These are phyloP conservation scores for Penicillium sp. DNA, from an alignment of 2,329 filamentous ascomycete genomes.

Conservation along the genomic window DNA sequence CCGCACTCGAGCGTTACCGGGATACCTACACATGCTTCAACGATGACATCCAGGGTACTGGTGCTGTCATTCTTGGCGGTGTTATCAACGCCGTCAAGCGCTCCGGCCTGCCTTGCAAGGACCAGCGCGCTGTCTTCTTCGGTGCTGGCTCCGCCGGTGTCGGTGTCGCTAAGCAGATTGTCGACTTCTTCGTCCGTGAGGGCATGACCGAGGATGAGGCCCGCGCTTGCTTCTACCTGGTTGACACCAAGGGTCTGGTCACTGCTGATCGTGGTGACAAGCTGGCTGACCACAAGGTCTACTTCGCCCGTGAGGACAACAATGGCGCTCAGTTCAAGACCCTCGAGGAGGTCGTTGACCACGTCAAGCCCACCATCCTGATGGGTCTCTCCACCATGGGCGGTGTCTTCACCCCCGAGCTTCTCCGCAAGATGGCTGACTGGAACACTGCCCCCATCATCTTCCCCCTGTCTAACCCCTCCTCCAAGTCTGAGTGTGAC, in stretches of 20 bases:
- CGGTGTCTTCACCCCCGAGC: constrained; percentile 87
- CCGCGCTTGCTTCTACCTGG: constrained; percentile 90
- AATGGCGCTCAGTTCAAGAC: constrained; percentile 68
- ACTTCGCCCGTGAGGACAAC: constrained; percentile 67
- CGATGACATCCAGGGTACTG: constrained; percentile 96
- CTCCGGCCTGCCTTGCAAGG: constrained; percentile 79
- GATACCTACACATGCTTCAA: constrained; percentile 94
- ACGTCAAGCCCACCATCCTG: constrained; percentile 91
- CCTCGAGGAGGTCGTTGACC: constrained; percentile 87
- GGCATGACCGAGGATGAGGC: constrained; percentile 87
- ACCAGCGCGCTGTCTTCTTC: constrained; percentile 94
- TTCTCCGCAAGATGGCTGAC: constrained; percentile 65
- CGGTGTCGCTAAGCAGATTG: constrained; percentile 95
- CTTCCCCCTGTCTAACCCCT: constrained; percentile 95
- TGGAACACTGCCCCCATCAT: constrained; percentile 81
- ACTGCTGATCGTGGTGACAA: constrained; percentile 90
- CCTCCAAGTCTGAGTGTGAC: constrained; percentile 95
- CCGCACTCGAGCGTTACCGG: constrained; percentile 86
- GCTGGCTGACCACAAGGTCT: constrained; percentile 82
- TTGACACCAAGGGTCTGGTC: constrained; percentile 95
- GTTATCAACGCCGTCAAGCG: constrained; percentile 76
- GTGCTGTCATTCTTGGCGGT: constrained; percentile 88
- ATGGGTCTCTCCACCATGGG: constrained; percentile 94
- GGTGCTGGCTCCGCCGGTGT: constrained; percentile 94
- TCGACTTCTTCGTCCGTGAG: constrained; percentile 92